phyloP scores from a whole-genome alignment of 768 basidiomycete genomes.

The Suillus occidentalis region DNA sequence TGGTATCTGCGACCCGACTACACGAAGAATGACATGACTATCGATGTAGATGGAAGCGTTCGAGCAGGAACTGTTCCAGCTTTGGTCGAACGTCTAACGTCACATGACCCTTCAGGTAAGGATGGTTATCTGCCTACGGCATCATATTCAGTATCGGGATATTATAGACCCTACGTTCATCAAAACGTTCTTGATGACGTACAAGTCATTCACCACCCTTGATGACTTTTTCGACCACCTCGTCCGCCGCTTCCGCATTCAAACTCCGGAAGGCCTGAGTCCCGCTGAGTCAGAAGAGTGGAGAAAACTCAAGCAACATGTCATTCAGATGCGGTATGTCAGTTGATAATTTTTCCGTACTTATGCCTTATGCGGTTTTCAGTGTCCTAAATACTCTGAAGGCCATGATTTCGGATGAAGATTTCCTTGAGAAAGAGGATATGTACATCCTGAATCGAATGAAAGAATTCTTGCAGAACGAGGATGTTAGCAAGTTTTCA shows the following conservation, averaged over 20 bases:
- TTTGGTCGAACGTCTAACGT: constrained; percentile 85
- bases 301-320: constrained; percentile 81
- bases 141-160: not conserved
- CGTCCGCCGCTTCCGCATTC: constrained; percentile 75
- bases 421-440: constrained; percentile 86
- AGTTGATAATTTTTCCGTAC: constrained; percentile 2
- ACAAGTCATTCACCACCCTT: constrained; percentile 88
- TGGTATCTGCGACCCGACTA: constrained; percentile 89
- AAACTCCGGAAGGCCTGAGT: constrained; percentile 66
- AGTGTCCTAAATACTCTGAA: constrained; percentile 89
- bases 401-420: constrained; percentile 82
- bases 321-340: constrained; percentile 82
- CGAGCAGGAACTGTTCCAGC: constrained; percentile 85
- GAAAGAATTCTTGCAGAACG: constrained; percentile 71
- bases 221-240: constrained; percentile 83
- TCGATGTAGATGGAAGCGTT: constrained; percentile 82
- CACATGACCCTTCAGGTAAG: constrained; percentile 85
- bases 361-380: constrained; percentile 5
- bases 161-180: constrained; percentile 71
- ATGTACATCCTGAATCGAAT: constrained; percentile 78
- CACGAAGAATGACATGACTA: constrained; percentile 74
- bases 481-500: constrained; percentile 60
- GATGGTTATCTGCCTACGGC: constrained; percentile 3
- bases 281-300: constrained; percentile 70
- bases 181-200: constrained; percentile 93